Conservation (phyloP, 345 rosid species). For the Isatis tinctoria region DNA sequence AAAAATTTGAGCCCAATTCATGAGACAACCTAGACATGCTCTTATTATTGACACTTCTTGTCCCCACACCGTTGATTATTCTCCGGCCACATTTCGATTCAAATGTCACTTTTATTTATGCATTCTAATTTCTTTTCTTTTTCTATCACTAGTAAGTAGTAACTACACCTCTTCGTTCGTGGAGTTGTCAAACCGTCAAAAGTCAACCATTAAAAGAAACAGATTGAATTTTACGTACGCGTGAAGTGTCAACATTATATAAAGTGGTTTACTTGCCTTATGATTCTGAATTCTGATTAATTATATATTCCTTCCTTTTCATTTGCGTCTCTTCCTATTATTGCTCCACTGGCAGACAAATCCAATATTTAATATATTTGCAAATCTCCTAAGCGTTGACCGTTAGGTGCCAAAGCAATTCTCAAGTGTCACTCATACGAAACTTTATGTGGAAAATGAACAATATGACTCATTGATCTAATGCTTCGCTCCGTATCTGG, state of each 20-base stretch:
- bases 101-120: too few species aligned
- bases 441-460: slow-evolving; percentile 11
- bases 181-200: neutral
- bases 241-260: neutral
- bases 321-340: neutral
- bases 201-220: neutral
- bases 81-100: neutral
- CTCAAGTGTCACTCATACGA: neutral
- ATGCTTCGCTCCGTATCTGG: neutral
- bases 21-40: neutral
- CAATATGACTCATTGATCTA: neutral
- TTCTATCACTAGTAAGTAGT: neutral
- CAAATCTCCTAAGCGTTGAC: slow-evolving; percentile 8
- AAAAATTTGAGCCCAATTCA: neutral
- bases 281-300: neutral
- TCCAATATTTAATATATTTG: neutral
- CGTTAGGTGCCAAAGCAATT: slow-evolving; percentile 7
- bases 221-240: neutral
- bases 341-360: neutral
- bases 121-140: neutral
- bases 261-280: slow-evolving; percentile 1
- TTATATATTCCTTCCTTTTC: neutral
- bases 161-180: neutral
- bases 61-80: too few species aligned
- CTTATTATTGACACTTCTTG: too few species aligned